Base-by-base conservation (phyloP, 73 alveolate species). In the Vitrella brassicaformis region DNA sequence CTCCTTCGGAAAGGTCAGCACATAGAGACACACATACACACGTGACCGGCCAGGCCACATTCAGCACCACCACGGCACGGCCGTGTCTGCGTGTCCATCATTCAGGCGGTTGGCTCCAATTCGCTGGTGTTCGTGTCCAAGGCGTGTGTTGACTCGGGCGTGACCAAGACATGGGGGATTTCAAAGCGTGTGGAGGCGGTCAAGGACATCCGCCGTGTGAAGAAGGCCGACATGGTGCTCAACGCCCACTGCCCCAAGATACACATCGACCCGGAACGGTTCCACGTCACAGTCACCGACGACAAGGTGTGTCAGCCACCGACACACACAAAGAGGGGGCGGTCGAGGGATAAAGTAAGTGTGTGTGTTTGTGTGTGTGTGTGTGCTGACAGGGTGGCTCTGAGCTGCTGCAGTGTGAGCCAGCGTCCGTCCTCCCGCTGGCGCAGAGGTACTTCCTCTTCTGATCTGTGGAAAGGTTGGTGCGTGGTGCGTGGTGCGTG, bases 391-490 rank as follows among this genome's bases (percentile, higher is more conserved):
- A 75, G 82, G 14, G 82, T 67, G 75, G 47, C 27, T 64, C 75
- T 75, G 30, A 75, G 75, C 4, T 75, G 82, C 66, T 26, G 26
- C 14, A 25, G 47, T 30, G 27, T n/a, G 67, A 73, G 81, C 81
- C 81, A 0, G 81, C 67, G 64, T 69, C 66, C 74, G 14, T 68
- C 28, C 75, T 76, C 28, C 84, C 84, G 0, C 25, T 76, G 78
- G 84, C 72, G 7, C 76, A 72, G 67, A 39, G 47, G 31, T 76
- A 68, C 67, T 76, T 76, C 77, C 84, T 76, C 68, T 76, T 76
- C 72, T 76, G 84, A 76, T 70, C 73, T 67, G 26, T 8, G 22
- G n/a, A n/a, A n/a, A n/a, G n/a, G n/a, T n/a, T n/a, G n/a, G n/a
- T n/a, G n/a, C n/a, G n/a, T n/a, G n/a, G n/a, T n/a, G n/a, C n/a